Conservation (phyloP, 2,329 filamentous ascomycete species). For the Emergomyces pasteurianus region DNA sequence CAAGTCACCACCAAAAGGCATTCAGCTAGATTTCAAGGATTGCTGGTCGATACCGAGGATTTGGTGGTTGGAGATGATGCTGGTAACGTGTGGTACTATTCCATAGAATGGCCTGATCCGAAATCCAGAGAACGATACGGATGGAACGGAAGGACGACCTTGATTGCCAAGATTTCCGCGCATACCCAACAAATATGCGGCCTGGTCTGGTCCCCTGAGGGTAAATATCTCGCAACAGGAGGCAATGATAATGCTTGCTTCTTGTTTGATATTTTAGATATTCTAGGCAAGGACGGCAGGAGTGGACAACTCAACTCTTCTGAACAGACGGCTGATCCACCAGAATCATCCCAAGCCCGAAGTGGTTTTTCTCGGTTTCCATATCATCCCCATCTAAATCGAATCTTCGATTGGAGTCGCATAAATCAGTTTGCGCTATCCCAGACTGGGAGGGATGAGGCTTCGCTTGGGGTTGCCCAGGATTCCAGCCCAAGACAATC, state of each 20-base stretch:
- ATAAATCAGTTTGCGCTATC: slow-evolving; percentile 1
- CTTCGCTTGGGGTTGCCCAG: too few species aligned
- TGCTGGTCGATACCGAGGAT: slow-evolving; percentile 60
- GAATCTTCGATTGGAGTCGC: slow-evolving; percentile 14
- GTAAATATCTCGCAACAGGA: slow-evolving; percentile 68
- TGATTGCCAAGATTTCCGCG: slow-evolving; percentile 63
- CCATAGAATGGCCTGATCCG: slow-evolving; percentile 63
- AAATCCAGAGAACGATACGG: slow-evolving; percentile 50
- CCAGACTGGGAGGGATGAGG: neutral
- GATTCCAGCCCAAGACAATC: neutral
- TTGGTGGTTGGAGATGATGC: slow-evolving; percentile 74
- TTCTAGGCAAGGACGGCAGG: slow-evolving; percentile 29
- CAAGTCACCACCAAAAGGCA: slow-evolving; percentile 44
- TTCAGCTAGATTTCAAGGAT: slow-evolving; percentile 37
- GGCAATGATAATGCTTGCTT: slow-evolving; percentile 87
- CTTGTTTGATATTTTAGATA: slow-evolving; percentile 58
- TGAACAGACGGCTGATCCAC: neutral
- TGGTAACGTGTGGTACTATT: slow-evolving; percentile 78
- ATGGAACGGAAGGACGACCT: slow-evolving; percentile 66
- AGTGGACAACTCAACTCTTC: neutral
- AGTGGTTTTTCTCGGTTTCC: slow-evolving; percentile 15
- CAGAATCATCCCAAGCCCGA: neutral
- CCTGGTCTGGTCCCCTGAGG: slow-evolving; percentile 72
- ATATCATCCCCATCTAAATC: slow-evolving; percentile 12
- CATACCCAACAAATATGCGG: slow-evolving; percentile 90